Conservation (phyloP, 495 filamentous ascomycete species). For the Stereocaulon alpinum region DNA sequence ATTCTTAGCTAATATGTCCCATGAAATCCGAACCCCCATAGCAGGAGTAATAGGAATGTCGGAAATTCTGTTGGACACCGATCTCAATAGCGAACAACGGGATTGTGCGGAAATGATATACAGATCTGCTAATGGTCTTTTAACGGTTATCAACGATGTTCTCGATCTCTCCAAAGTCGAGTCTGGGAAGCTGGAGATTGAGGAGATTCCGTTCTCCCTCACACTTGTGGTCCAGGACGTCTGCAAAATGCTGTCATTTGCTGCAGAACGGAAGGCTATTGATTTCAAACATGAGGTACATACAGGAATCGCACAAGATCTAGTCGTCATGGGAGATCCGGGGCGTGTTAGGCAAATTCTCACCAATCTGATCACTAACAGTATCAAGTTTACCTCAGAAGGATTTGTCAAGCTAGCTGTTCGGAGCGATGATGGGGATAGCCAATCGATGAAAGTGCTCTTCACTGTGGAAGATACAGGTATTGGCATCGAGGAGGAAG, state of each 20-base stretch:
- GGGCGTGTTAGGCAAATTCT: conserved; percentile 72
- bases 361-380: conserved; percentile 79
- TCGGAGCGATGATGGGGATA: conserved; percentile 26
- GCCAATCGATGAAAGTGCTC: conserved; percentile 32
- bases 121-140: conserved; percentile 66
- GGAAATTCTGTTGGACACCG: conserved; percentile 57
- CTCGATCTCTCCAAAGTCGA: conserved; percentile 84
- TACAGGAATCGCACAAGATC: conserved; percentile 34
- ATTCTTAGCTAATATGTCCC: conserved; percentile 74
- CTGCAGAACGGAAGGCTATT: conserved; percentile 49
- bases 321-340: conserved; percentile 54
- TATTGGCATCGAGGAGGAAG: conserved; percentile 72
- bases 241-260: conserved; percentile 36
- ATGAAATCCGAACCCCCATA: conserved; percentile 79
- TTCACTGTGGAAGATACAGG: conserved; percentile 71
- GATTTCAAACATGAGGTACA: conserved; percentile 42
- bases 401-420: conserved; percentile 49
- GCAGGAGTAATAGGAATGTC: conserved; percentile 68
- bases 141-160: conserved; percentile 85
- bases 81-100: conserved; percentile 53
- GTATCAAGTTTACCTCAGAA: conserved; percentile 74
- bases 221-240: conserved; percentile 62
- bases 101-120: conserved; percentile 73
- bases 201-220: conserved; percentile 70
- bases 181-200: conserved; percentile 61